These are phyloP conservation scores for Salix purpurea DNA, from an alignment of 345 rosid genomes.

Conservation along the genomic window DNA sequence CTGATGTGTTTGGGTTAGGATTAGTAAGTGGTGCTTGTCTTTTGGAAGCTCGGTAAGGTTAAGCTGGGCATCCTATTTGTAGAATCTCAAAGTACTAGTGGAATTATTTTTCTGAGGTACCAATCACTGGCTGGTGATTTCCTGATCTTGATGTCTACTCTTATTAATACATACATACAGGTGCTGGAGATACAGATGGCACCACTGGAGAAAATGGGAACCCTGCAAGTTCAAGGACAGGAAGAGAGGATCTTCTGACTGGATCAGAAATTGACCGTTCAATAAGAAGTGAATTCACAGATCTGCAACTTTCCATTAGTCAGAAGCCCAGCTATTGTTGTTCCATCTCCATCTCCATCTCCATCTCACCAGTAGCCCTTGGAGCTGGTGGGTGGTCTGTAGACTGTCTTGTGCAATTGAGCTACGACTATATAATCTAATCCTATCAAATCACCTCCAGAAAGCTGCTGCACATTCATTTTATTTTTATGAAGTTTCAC, in stretches of 20 bases:
- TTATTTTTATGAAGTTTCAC: conserved; percentile 1
- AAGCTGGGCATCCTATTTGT: not conserved
- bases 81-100: not conserved
- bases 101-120: not conserved
- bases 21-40: not conserved
- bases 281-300: conserved; percentile 35
- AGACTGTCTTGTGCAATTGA: not conserved
- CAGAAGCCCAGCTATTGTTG: conserved; percentile 38
- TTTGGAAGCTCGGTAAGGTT: not conserved
- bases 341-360: conserved; percentile 19
- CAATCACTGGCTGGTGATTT: not conserved
- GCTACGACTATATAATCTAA: not conserved
- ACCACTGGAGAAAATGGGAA: conserved; percentile 13
- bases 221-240: conserved; percentile 23
- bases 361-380: conserved; percentile 25
- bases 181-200: conserved; percentile 22
- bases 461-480: conserved; percentile 10
- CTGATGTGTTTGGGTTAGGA: not conserved
- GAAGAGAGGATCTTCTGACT: conserved; percentile 29
- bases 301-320: conserved; percentile 27
- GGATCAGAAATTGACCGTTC: conserved; percentile 38
- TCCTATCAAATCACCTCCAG: not conserved
- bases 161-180: conserved; percentile 32
- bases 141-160: conserved; percentile 2
- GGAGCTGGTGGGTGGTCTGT: conserved; percentile 35